Evolutionary conservation across 2,329 filamentous ascomycete species (phyloP).

Genomic region (Fusarium xylarioides): DNA sequence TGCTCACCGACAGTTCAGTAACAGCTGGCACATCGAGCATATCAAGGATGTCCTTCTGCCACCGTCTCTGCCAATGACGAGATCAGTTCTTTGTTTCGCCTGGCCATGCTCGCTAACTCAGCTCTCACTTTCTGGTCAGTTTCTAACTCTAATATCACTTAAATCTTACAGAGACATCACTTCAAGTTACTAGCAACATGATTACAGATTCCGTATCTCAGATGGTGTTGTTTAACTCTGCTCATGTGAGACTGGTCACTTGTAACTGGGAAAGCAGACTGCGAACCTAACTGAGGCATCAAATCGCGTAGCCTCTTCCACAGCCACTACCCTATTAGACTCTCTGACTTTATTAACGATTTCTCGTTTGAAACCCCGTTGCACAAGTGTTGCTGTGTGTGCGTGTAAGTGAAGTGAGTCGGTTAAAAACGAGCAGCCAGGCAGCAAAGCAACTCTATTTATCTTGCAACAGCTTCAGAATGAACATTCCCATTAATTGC

Average conservation of each 20-base stretch:
- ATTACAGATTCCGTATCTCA: neutral
- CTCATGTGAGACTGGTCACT: neutral
- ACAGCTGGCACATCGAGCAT: too few relatives aligned
- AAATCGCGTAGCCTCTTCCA: fast-evolving
- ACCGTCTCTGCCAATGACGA: too few relatives aligned
- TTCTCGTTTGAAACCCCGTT: too few relatives aligned
- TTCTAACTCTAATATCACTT: fast-evolving
- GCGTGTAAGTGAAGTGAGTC: too few relatives aligned
- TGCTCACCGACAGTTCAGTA: too few relatives aligned
- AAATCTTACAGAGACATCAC: fast-evolving
- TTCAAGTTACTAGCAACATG: fast-evolving
- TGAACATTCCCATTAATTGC: fast-evolving
- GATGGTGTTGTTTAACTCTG: neutral
- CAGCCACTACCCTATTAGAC: fast-evolving
- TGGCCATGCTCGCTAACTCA: neutral
- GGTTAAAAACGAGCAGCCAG: fast-evolving
- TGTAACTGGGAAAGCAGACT: neutral
- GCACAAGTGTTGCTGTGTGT: neutral
- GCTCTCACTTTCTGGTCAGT: fast-evolving
- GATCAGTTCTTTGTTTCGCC: neutral
- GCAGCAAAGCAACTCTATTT: neutral
- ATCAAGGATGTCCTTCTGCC: too few relatives aligned
- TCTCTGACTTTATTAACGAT: fast-evolving
- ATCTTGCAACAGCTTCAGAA: neutral
- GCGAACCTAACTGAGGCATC: neutral